Evolutionary conservation across 768 basidiomycete species (phyloP), one percentile per base, ranked within the genome.

Genomic region (Aureoboletus auriporus): DNA sequence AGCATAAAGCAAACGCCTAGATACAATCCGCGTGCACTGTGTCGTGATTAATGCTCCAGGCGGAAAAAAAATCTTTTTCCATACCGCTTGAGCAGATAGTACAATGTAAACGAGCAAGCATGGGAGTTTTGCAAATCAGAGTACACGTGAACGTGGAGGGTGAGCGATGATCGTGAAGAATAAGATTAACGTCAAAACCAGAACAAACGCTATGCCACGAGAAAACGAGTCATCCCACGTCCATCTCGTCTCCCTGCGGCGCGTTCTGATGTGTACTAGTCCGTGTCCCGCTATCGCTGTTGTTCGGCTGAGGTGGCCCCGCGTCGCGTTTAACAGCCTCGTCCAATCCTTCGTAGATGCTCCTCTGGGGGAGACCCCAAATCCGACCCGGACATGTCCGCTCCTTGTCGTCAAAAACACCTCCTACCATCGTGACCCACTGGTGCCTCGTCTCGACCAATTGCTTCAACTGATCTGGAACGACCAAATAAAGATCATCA

Each of bases 391-490:
- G 83, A 39, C 63, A 68, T 48, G 75, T 74, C 58, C 65, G 64
- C 69, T 88, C 83, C 76, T 86, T 85, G 68, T 79, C 72, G 28
- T 86, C 83, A 58, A 97, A 92, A 50, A 86, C 75, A 6, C 70
- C 69, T 8, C 89, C 91, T 6, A 97, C 80, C 33, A 68, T 73
- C 42, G 87, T 79, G 17, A 92, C 85, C 84, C 92, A 93, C 55
- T 84, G 74, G 56, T 82, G 71, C 34, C 95, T 74, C 52, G 84
- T 87, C 55, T 80, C 79, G 13, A 97, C 82, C 27, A 93, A 75
- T 49, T 83, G 78, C 55, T 73, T 74, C 49, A 95, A 66, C 58
- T 83, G 79, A 23, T 89, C 83, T 29, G 80, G 76, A 23, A 92
- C 77, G 27, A 76, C 71, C 26, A 90, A 65, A 50, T 65, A 63